These are phyloP conservation scores for Fusarium ambrosium DNA, from an alignment of 2,329 filamentous ascomycete species.

Conservation along the genomic window DNA sequence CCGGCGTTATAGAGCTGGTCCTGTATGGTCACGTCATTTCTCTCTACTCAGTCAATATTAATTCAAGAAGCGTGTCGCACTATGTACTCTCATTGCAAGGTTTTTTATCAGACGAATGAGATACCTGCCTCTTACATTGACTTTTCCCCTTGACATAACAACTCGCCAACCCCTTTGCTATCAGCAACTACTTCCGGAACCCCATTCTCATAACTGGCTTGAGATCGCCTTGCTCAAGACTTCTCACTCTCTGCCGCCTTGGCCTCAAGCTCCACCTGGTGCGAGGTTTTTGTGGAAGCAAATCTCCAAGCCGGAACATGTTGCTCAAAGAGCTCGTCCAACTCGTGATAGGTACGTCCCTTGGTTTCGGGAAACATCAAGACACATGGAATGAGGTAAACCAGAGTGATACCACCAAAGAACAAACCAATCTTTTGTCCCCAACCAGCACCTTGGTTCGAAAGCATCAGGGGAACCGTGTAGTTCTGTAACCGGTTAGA, in stretches of 20 bases:
- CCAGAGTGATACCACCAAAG: not conserved
- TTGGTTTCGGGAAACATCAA: not conserved
- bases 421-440: not conserved
- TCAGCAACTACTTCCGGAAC: not conserved
- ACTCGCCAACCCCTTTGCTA: not conserved
- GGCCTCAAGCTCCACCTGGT: not conserved
- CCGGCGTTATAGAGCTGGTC: not conserved
- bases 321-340: not conserved
- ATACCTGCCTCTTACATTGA: not conserved
- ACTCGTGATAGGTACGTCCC: not conserved
- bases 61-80: not conserved
- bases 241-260: not conserved
- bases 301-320: not conserved
- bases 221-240: not conserved
- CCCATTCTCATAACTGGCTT: not conserved
- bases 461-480: not conserved
- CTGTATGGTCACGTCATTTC: not conserved
- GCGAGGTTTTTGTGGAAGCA: conserved; percentile 1
- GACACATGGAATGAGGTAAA: not conserved
- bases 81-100: not conserved
- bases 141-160: not conserved
- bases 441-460: not conserved
- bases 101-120: not conserved
- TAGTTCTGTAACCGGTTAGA: not conserved
- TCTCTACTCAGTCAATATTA: not conserved